Conservation (phyloP, 2,329 filamentous ascomycete genomes). For the Aspergillus sp. region DNA sequence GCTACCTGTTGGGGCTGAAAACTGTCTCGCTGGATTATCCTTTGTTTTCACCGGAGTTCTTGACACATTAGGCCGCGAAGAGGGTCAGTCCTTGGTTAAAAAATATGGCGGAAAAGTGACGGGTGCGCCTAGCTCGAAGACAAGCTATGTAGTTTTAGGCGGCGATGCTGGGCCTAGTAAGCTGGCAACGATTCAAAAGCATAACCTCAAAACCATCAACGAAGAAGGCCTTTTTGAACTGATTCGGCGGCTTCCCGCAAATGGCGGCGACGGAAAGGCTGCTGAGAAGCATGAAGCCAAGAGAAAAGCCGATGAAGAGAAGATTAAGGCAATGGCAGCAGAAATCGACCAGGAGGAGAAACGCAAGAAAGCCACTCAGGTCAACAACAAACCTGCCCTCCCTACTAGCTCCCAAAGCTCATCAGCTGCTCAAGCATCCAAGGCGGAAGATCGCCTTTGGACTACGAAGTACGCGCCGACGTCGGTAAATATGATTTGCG, state of each 20-base stretch:
- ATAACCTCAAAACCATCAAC: slow-evolving; percentile 82
- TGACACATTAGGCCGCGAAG: slow-evolving; percentile 70
- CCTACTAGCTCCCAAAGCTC: slow-evolving; percentile 41
- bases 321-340: slow-evolving; percentile 67
- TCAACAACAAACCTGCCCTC: slow-evolving; percentile 23
- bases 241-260: slow-evolving; percentile 70
- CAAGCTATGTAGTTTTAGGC: slow-evolving; percentile 85
- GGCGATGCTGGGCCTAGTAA: slow-evolving; percentile 90
- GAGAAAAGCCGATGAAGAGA: slow-evolving; percentile 73
- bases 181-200: slow-evolving; percentile 70
- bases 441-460: slow-evolving; percentile 63
- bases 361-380: slow-evolving; percentile 42
- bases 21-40: slow-evolving; percentile 78
- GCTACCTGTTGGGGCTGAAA: slow-evolving; percentile 73
- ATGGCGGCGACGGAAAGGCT: slow-evolving; percentile 79
- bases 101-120: slow-evolving; percentile 90
- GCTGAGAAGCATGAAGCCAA: slow-evolving; percentile 80
- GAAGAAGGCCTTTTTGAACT: slow-evolving; percentile 86
- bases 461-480: slow-evolving; percentile 93
- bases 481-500: slow-evolving; percentile 78
- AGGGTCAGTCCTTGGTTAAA: slow-evolving; percentile 79
- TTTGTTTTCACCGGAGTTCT: slow-evolving; percentile 95
- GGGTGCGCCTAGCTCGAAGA: slow-evolving; percentile 78
- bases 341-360: slow-evolving; percentile 71
- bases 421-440: slow-evolving; percentile 30